Evolutionary conservation across 1,284 basidiomycete genomes (phyloP), one percentile per base, ranked within the genome.

Genomic region (Tetrapyrgos nigripes): DNA sequence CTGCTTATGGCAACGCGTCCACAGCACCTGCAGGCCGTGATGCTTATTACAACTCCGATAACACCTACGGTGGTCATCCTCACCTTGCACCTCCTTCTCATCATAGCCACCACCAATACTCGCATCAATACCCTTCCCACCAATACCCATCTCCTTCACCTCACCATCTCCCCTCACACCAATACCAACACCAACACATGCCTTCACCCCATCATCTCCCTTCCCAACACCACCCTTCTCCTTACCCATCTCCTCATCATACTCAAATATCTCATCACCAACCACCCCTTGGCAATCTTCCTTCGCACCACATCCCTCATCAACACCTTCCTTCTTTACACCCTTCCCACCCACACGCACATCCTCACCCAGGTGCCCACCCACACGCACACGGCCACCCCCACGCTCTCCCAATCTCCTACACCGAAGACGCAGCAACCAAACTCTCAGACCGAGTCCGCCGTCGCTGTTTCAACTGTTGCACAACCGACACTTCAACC

Each of bases 401-500:
- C 31, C 31, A 23, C 17, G 43, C 45, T 37, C 40, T 51, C 6
- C 49, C 55, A 4, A 43, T 84, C 57, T 72, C 76, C 24, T 81
- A 83, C 70, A 87, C 84, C 1, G 83, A 86, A 71, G 85, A 86
- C 59, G 85, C 85, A 1, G 76, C 82, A 4, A 85, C 83, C 4
- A 86, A 86, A 73, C 73, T 86, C 57, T 83, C 79, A 64, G 84
- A 85, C 69, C 76, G 83, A 50, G 79, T 87, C 54, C 80, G 85
- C 44, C 71, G 84, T 50, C 75, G 82, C 53, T 86, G 84, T 68
- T 86, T 82, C 78, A 87, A 86, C 65, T 86, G 84, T 65, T 79
- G 79, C 62, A 85, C 85, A 4, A 86, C 85, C 31, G 91, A 93
- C 65, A 92, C 91, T 45, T 88, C 87, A 54, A 92, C 91, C 28